phyloP scores from a whole-genome alignment of 257 asterid genomes.

The Gynochthodes officinalis region DNA sequence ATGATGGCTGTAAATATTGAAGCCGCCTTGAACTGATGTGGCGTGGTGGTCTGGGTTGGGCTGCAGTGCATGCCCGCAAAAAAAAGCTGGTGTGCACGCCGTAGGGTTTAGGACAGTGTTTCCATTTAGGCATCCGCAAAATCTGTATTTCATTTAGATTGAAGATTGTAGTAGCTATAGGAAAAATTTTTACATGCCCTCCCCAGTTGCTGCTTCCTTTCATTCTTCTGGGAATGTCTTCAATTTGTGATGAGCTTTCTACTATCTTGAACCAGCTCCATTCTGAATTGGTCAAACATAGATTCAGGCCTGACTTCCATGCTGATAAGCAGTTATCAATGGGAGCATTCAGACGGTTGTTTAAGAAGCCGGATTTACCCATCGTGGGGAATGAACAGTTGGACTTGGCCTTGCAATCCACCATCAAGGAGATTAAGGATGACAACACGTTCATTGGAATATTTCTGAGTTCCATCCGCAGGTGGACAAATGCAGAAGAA shows the following conservation, averaged over 20 bases:
- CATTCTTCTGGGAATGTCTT: background rate
- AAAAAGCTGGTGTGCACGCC: no score
- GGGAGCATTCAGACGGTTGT: background rate
- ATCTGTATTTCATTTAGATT: no score
- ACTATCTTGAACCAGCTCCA: background rate
- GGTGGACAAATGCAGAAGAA: constrained; percentile 1
- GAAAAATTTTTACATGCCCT: no score
- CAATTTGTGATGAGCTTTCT: background rate
- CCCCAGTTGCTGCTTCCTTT: background rate
- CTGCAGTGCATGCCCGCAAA: no score
- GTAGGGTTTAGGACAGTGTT: no score
- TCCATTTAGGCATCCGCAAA: no score
- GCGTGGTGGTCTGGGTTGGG: no score
- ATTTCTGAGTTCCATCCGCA: background rate
- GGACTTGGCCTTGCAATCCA: background rate
- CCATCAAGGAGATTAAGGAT: background rate
- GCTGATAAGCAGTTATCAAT: background rate
- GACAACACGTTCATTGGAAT: background rate
- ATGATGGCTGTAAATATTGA: no score
- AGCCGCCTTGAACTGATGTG: no score
- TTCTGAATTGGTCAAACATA: background rate
- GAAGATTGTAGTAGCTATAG: no score
- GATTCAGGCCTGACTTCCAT: background rate
- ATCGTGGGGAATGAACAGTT: background rate
- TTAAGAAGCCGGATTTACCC: background rate